Base-by-base conservation (phyloP, 2,329 filamentous ascomycete genomes). In the Claviceps purpurea region DNA sequence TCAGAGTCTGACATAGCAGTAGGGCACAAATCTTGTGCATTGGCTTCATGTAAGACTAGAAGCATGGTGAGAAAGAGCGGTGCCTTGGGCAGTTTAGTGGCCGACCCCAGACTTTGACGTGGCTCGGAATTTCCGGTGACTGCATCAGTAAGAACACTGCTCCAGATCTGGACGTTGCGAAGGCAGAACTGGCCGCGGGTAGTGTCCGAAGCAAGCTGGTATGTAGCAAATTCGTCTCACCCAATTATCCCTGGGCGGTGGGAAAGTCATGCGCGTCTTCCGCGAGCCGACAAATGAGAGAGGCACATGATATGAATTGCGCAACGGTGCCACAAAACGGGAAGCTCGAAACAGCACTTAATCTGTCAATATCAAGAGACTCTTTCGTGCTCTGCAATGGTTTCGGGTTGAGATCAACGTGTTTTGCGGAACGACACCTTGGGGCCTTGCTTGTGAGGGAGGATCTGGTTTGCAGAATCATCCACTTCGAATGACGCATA, bases 21-120 rank as follows among this genome's bases (percentile, higher is more conserved):
- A 34, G 39, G 20, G 16, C 42, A 47, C 50, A 16, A 26, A 38
- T 41, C 16, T 24, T 16, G 10, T 39, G 24, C 18, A 51, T n/a
- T 24, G 40, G 30, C 11, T 42, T 47, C 37, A 41, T 38, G 50
- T 51, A n/a, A 41, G 44, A 51, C 50, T 18, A 47, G 24, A 51
- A 42, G 38, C 44, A 30, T 42, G 38, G 5, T 47, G 11, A 30
- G n/a, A 42, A 47, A 26, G 3, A 47, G 37, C 40, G 26, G 37
- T 38, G 44, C n/a, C 26, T 26, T 43, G 8, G 38, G 37, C 14
- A 26, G n/a, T 46, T 18, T 44, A 5, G 41, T 42, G 49, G 49
- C 18, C 10, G 30, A 18, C 49, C 49, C 49, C 41, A 45, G 49
- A 39, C 34, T 39, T 50, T 37, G 22, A 40, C 49, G 43, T 46